Evolutionary conservation across 805 yeast genomes (phyloP), one percentile per base, ranked within the genome.

Genomic region (Nakazawaea ishiwadae): DNA sequence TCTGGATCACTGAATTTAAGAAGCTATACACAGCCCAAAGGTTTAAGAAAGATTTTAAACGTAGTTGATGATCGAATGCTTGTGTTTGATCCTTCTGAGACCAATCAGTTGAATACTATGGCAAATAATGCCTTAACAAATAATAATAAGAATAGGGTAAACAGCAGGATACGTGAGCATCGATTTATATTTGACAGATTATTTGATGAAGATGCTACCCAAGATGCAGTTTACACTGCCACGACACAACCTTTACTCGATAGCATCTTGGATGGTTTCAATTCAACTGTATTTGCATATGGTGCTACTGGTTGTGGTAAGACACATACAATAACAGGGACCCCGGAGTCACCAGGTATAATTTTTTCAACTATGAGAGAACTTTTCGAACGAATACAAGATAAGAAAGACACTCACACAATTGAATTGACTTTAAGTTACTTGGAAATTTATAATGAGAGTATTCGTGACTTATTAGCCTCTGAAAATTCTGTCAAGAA

Each of bases 261-360:
- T 46, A 73, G 81, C 30, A 79, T 88, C 0, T 58, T 90, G 31
- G 93, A 85, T 47, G 98, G 97, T 0, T 86, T 68, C 60, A 89
- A 91, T 58, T 82, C 96, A 5, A 88, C 96, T 0, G 87, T 90
- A 0, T 90, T 90, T 66, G 97, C 98, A 0, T 90, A 90, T 58
- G 98, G 98, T 1, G 95, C 98, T 21, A 90, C 98, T 0, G 98
- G 98, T 0, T 90, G 97, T 60, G 98, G 98, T n/a, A 90, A 90
- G 56, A 90, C 97, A 0, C 88, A 84, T 57, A 90, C 98, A 0
- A 84, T 90, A 24, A 75, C 83, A 56, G 96, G 96, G 0, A 73
- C 81, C 0, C 71, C 79, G 0, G 74, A 74, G 2, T 63, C 73
- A 19, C 96, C 96, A 0, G 96, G 96, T 0, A 75, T 90, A 11